Conservation (phyloP, 2,329 filamentous ascomycete genomes). For the Aspergillus ochraceoroseus region DNA sequence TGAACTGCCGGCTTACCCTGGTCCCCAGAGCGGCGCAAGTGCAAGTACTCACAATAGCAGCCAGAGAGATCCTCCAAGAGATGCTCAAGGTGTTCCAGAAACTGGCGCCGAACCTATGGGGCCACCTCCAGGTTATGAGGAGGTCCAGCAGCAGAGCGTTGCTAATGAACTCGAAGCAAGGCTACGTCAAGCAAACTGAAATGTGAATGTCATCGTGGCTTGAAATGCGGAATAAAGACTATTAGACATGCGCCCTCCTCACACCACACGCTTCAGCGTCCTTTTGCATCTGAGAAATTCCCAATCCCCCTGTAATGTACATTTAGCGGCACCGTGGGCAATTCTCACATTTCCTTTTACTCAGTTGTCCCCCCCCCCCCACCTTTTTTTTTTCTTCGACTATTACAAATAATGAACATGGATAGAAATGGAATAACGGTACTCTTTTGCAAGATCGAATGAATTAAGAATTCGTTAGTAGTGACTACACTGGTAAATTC, state of each 20-base stretch:
- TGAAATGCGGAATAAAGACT: no score
- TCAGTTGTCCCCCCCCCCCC: background rate
- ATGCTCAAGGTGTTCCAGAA: conserved; percentile 24
- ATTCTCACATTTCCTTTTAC: background rate
- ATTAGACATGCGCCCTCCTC: no score
- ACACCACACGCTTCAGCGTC: no score
- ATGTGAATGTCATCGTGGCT: background rate
- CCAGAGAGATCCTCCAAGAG: conserved; percentile 9
- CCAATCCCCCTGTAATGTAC: conserved; percentile 2
- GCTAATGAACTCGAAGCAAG: conserved; percentile 66
- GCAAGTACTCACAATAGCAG: conserved; percentile 8
- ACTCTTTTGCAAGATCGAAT: no score
- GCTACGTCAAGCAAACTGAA: conserved; percentile 33
- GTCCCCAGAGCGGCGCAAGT: conserved; percentile 42
- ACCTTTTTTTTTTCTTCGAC: no score
- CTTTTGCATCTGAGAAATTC: conserved; percentile 12
- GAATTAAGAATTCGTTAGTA: no score
- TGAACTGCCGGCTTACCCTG: conserved; percentile 82
- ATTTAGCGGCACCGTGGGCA: conserved; percentile 2
- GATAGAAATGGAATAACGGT: no score
- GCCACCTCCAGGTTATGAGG: conserved; percentile 86
- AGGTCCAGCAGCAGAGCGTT: conserved; percentile 76
- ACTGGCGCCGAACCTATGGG: conserved; percentile 53
- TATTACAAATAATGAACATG: no score
- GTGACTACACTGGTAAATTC: conserved; percentile 7